Evolutionary conservation across 2,329 filamentous ascomycete species (phyloP).

Genomic region (Penicillium sp.): DNA sequence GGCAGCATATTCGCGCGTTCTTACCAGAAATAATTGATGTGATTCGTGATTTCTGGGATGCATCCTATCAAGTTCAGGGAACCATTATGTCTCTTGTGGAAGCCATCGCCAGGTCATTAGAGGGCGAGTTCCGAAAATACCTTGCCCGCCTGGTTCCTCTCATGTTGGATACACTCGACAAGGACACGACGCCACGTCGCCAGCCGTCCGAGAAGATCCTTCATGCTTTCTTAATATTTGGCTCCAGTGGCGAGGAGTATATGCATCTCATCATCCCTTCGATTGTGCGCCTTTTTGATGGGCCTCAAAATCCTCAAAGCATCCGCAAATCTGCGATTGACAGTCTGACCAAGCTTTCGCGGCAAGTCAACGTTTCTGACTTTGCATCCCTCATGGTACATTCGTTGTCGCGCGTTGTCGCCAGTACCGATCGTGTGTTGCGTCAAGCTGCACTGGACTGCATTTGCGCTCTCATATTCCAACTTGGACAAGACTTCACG

Average conservation of each 20-base stretch:
- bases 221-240: slow-evolving; percentile 93
- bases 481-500: slow-evolving; percentile 88
- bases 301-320: slow-evolving; percentile 69
- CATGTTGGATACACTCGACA: slow-evolving; percentile 90
- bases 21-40: slow-evolving; percentile 79
- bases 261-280: slow-evolving; percentile 98
- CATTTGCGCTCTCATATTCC: slow-evolving; percentile 88
- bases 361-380: slow-evolving; percentile 94
- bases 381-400: slow-evolving; percentile 96
- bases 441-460: slow-evolving; percentile 85
- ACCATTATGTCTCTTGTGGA: slow-evolving; percentile 91
- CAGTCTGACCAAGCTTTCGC: slow-evolving; percentile 85
- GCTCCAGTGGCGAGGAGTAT: slow-evolving; percentile 92
- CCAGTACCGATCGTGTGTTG: slow-evolving; percentile 64
- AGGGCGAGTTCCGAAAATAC: slow-evolving; percentile 97
- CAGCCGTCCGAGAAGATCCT: slow-evolving; percentile 82
- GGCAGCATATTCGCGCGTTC: slow-evolving; percentile 91
- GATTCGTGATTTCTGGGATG: slow-evolving; percentile 85
- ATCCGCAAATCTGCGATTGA: slow-evolving; percentile 88
- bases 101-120: slow-evolving; percentile 84
- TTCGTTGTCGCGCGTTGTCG: slow-evolving; percentile 76
- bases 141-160: slow-evolving; percentile 80
- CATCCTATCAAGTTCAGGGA: slow-evolving; percentile 70
- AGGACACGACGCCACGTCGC: slow-evolving; percentile 69
- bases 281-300: slow-evolving; percentile 91